phyloP scores from a whole-genome alignment of 257 asterid genomes.

The Solanum sejunctum region DNA sequence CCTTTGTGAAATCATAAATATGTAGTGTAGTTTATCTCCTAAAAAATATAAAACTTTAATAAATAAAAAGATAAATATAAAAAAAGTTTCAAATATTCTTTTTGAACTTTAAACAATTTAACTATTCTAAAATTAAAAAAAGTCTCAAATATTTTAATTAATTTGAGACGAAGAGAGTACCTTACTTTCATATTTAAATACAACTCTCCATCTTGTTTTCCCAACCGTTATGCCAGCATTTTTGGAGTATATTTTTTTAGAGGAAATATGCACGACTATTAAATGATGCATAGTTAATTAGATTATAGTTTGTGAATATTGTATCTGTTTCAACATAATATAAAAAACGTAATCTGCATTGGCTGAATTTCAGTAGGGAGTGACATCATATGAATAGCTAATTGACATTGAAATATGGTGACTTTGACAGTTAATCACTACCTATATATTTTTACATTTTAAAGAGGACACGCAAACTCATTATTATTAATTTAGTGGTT shows the following conservation, averaged over 20 bases:
- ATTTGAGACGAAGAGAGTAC: not conserved
- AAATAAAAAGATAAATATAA: too few relatives aligned
- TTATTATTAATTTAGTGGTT: not conserved
- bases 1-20: too few relatives aligned
- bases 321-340: conserved; percentile 2
- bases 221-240: conserved; percentile 40
- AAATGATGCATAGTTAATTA: not conserved
- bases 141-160: too few relatives aligned
- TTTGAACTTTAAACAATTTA: too few relatives aligned
- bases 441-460: not conserved
- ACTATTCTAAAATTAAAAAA: too few relatives aligned
- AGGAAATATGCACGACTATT: not conserved
- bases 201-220: conserved; percentile 22
- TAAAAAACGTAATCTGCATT: conserved; percentile 1
- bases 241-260: conserved; percentile 7
- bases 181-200: conserved; percentile 8
- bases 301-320: not conserved
- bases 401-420: conserved; percentile 8
- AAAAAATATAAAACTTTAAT: too few relatives aligned
- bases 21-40: too few relatives aligned
- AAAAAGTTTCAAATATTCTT: too few relatives aligned
- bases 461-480: not conserved
- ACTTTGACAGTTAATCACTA: conserved; percentile 22
- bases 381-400: conserved; percentile 20
- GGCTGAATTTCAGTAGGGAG: conserved; percentile 11